phyloP scores from a whole-genome alignment of 441 rosid species.

The Breynia disticha region DNA sequence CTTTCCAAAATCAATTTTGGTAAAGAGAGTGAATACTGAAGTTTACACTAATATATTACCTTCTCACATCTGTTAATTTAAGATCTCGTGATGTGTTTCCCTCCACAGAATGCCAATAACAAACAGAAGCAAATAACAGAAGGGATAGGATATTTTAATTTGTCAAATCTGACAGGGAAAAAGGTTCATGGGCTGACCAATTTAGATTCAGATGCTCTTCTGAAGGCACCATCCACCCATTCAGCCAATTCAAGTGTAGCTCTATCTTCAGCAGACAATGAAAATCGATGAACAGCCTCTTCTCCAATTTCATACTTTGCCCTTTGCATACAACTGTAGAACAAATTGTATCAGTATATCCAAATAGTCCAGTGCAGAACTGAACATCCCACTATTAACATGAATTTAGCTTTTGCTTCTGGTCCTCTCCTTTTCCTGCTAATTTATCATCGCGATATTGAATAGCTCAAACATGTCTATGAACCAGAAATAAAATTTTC shows the following conservation, averaged over 20 bases:
- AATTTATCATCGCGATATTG: no score
- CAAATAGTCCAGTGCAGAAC: neutral
- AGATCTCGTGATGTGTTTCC: neutral
- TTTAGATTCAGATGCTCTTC: slow-evolving; percentile 57
- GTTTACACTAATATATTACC: neutral
- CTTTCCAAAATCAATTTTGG: no score
- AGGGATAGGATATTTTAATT: neutral
- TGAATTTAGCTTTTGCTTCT: no score
- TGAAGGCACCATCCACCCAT: slow-evolving; percentile 89
- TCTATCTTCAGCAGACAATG: slow-evolving; percentile 94
- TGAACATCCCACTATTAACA: neutral
- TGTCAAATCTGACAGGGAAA: slow-evolving; percentile 7
- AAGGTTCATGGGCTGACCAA: slow-evolving; percentile 16
- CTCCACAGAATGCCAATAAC: neutral
- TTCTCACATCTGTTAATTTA: neutral
- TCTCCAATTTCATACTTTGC: slow-evolving; percentile 96
- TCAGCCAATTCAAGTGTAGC: slow-evolving; percentile 97
- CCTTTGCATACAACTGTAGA: slow-evolving; percentile 91
- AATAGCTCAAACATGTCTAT: no score
- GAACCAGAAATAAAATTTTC: neutral
- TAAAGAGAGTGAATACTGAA: no score
- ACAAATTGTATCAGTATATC: slow-evolving; percentile 17
- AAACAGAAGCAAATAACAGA: neutral
- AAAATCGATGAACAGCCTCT: slow-evolving; percentile 92
- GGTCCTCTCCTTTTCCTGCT: no score